A percentile compares a stretch with the other conserved stretches of the same genome.
Evolutionary conservation across 441 rosid species (phyloP).

Genomic region (Bocquillonia castaneifolia): DNA sequence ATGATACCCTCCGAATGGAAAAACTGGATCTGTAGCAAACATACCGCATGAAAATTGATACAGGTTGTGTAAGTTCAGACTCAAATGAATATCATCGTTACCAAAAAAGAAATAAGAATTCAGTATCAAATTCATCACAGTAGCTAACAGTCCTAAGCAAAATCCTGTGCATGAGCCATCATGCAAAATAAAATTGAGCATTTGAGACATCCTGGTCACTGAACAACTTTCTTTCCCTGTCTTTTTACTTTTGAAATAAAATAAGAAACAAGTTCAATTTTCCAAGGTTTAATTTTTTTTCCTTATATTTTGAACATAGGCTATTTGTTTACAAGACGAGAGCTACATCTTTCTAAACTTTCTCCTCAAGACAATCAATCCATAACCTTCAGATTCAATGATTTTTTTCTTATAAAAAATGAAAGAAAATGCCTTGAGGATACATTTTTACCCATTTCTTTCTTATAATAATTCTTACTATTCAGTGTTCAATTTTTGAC

Average conservation of each 20-base stretch:
- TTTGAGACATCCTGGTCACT: not conserved
- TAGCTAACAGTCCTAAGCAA: not conserved
- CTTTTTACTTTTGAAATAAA: not conserved
- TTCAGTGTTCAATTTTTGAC: not conserved
- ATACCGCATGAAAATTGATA: conserved; percentile 17
- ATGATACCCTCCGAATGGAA: conserved; percentile 39
- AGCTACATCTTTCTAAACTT: too few relatives aligned
- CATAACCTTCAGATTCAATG: too few relatives aligned
- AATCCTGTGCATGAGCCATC: not conserved
- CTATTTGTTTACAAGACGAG: too few relatives aligned
- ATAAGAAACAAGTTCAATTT: not conserved
- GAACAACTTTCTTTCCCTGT: not conserved
- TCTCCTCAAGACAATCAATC: too few relatives aligned
- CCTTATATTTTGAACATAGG: too few relatives aligned
- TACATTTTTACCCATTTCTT: not conserved
- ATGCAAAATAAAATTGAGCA: not conserved
- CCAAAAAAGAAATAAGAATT: conserved; percentile 3
- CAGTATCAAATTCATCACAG: not conserved
- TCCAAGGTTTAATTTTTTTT: not conserved
- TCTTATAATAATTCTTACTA: not conserved
- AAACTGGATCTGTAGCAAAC: conserved; percentile 47
- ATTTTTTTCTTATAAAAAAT: too few relatives aligned
- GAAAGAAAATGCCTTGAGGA: not conserved
- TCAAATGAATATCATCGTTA: not conserved
- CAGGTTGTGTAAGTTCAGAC: conserved; percentile 8